Base-by-base conservation (phyloP, 345 rosid genomes). In the Cardamine chenopodiifolia region DNA sequence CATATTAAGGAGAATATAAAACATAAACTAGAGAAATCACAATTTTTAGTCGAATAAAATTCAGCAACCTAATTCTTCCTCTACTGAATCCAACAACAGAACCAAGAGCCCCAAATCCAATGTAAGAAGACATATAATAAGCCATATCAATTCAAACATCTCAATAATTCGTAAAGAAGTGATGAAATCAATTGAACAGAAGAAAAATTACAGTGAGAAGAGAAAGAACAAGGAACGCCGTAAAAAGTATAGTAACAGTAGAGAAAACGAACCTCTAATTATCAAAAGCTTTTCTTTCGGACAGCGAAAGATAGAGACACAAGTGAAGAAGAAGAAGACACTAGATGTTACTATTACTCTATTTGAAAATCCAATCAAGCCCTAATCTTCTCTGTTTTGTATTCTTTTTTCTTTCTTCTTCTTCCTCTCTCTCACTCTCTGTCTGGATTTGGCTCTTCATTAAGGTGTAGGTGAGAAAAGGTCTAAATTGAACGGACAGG, bases 331-430 rank as follows among this genome's bases (percentile, higher is more conserved):
- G 37, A 32, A 7, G 68, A 71, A 13, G 59, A 68, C 15, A 28
- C n/a, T 25, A 35, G 40, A 19, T 29, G 14, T 57, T 65, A 39
- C 5, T 17, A 2, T 2, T 61, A 63, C 1, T 11, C 25, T 35
- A 37, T 25, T n/a, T 48, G 19, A 34, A 64, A 66, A 53, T 13
- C 50, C 13, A 28, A 62, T 20, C 18, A 65, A 76, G 66, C 80
- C 80, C 80, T 76, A 76, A 70, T 62, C 67, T 53, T 67, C 78
- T 57, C 66, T 48, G 66, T 74, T 74, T 32, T 32, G 10, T 7
- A 8, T 66, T 10, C 2, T 35, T 12, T 48, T 48, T 63, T 14
- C 0, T 6, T 7, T 42, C 2, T 11, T n/a, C 6, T 32, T 50
- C 31, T 65, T 15, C 71, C 49, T 1, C n/a, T 18, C 7, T 25